Evolutionary conservation across 441 rosid genomes (phyloP), one percentile per base, ranked within the genome.

Genomic region (Oxalis stricta): DNA sequence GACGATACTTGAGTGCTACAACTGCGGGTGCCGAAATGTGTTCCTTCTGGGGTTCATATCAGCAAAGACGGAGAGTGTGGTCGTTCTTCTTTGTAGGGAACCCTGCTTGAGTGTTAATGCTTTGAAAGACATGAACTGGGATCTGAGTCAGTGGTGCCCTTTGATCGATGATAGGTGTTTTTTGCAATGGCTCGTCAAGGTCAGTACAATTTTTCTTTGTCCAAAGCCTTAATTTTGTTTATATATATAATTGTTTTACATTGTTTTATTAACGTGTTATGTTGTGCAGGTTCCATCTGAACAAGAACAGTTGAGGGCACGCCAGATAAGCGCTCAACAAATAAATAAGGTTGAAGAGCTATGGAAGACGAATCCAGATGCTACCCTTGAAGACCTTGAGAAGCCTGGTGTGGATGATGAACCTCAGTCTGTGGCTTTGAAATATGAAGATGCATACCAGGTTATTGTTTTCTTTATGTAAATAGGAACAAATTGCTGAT

Each of bases 381-480:
- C 99, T 43, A 69, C 94, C 47, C 89, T 87, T 36, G 99, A 87
- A 71, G 99, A 92, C 71, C 99, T 92, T 52, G 99, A 87, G 68
- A 92, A 87, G 60, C 99, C 97, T 66, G 99, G 95, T 49, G 87
- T 87, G 39, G 99, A 92, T 50, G 99, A 92, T 64, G 99, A 92
- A 59, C 99, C 97, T 58, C 99, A 87, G 63, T 72, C 87, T 36
- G 97, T 92, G 38, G 92, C 66, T 44, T 55, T 78, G 55, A 92
- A 87, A 69, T 87, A 92, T 61, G 97, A 92, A 75, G 99, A 92
- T 74, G 99, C 99, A 32, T 92, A 87, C 65, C 99, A 87, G 95
- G 99, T 86, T 48, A 21, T 26, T 40, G 12, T 41, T 30, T 23
- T 60, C 44, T 28, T 59, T 15, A 37, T 18, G 36, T 26, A 34